phyloP scores from a whole-genome alignment of 352 stramenopile genomes.

The Phytopythium helicoides region DNA sequence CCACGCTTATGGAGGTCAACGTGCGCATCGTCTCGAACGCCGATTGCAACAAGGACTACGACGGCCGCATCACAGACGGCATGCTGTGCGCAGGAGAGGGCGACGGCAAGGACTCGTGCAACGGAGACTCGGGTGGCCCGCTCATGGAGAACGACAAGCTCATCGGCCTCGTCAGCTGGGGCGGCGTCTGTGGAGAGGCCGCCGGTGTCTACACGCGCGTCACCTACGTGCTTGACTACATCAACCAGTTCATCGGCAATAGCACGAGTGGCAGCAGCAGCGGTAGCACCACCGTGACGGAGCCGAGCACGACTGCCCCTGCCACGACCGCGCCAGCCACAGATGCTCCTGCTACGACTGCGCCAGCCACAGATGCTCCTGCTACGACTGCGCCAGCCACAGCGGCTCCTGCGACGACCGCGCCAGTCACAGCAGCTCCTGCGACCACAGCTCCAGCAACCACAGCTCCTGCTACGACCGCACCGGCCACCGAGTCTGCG shows the following conservation, averaged over 20 bases:
- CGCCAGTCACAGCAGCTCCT: constrained; percentile 9
- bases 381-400: constrained; percentile 7
- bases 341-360: constrained; percentile 1
- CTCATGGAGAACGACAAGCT: constrained; percentile 50
- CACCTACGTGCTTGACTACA: constrained; percentile 48
- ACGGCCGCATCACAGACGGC: constrained; percentile 47
- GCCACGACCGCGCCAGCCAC: constrained; percentile 7
- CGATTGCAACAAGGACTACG: constrained; percentile 57
- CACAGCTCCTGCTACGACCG: constrained; percentile 9
- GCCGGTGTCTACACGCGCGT: constrained; percentile 60
- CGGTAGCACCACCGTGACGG: constrained; percentile 13
- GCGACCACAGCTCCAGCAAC: constrained; percentile 8
- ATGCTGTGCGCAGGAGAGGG: constrained; percentile 63
- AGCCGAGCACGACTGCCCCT: constrained; percentile 14
- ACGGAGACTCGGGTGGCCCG: constrained; percentile 64
- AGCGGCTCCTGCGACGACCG: constrained; percentile 7
- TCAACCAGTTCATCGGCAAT: constrained; percentile 41
- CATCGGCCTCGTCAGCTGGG: constrained; percentile 70
- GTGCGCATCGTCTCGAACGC: constrained; percentile 54
- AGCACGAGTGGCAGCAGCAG: constrained; percentile 14
- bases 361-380: constrained; percentile 6
- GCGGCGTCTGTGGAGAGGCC: constrained; percentile 45
- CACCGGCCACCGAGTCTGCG: constrained; percentile 8
- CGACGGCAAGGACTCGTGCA: constrained; percentile 53
- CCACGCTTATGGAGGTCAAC: constrained; percentile 50